phyloP scores from a whole-genome alignment of 495 filamentous ascomycete species.

The Aspergillus avenaceus region DNA sequence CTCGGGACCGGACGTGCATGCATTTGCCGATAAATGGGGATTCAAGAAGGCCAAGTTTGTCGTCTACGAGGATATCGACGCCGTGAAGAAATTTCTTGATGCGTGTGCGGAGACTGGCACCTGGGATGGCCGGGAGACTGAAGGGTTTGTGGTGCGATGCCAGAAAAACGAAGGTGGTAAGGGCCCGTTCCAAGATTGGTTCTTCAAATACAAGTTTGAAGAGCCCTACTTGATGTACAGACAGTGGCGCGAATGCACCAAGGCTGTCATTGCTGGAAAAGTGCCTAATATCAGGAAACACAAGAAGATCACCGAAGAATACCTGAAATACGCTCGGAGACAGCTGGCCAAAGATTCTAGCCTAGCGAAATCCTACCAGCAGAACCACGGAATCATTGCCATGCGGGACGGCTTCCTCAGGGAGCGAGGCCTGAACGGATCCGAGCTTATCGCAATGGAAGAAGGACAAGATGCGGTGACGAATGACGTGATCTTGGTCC shows the following conservation, averaged over 20 bases:
- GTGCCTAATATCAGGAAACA: constrained; percentile 80
- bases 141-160: constrained; percentile 95
- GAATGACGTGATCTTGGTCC: constrained; percentile 69
- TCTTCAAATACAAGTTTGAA: constrained; percentile 99
- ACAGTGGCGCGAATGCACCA: constrained; percentile 97
- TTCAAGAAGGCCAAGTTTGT: constrained; percentile 85
- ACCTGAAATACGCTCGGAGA: constrained; percentile 73
- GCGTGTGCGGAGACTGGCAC: constrained; percentile 77
- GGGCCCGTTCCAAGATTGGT: constrained; percentile 74
- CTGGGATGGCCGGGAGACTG: constrained; percentile 86
- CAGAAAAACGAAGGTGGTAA: constrained; percentile 52
- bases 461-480: constrained; percentile 46
- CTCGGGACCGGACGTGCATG: constrained; percentile 69
- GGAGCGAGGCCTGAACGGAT: constrained; percentile 75
- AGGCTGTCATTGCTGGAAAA: constrained; percentile 75
- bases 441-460: constrained; percentile 74
- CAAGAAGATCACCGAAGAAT: constrained; percentile 83
- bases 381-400: constrained; percentile 94
- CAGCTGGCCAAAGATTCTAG: constrained; percentile 62
- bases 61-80: constrained; percentile 65
- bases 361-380: constrained; percentile 62
- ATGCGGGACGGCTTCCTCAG: constrained; percentile 83
- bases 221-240: constrained; percentile 98
- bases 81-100: constrained; percentile 77
- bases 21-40: constrained; percentile 90